Conservation (phyloP, 1,284 basidiomycete genomes). For the Gymnopus androsaceus region DNA sequence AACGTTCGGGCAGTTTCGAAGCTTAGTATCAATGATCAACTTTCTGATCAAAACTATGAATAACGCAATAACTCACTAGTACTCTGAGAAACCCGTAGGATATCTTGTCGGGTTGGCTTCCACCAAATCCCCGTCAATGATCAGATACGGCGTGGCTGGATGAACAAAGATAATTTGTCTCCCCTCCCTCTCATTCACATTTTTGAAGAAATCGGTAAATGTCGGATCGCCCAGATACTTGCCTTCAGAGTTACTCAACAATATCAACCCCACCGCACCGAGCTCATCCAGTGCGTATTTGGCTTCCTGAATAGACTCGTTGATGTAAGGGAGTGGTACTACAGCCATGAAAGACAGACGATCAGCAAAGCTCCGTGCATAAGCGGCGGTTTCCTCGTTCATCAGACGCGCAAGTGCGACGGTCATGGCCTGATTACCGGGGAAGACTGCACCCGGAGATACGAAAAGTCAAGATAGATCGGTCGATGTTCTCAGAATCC, state of each 20-base stretch:
- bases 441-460: slow-evolving; percentile 32
- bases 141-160: slow-evolving; percentile 33
- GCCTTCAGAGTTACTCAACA: slow-evolving; percentile 35
- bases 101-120: slow-evolving; percentile 36
- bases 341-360: slow-evolving; percentile 35
- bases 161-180: slow-evolving; percentile 34
- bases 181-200: slow-evolving; percentile 28
- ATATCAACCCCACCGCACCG: slow-evolving; percentile 34
- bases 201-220: slow-evolving; percentile 32
- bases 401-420: slow-evolving; percentile 36
- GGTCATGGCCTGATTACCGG: slow-evolving; percentile 27
- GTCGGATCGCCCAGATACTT: slow-evolving; percentile 32
- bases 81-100: slow-evolving; percentile 34
- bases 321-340: slow-evolving; percentile 34
- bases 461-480: slow-evolving; percentile 34
- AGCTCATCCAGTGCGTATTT: slow-evolving; percentile 31
- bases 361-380: slow-evolving; percentile 27
- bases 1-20: slow-evolving; percentile 38
- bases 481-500: slow-evolving; percentile 30
- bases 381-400: slow-evolving; percentile 36
- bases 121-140: slow-evolving; percentile 26
- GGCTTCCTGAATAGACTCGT: slow-evolving; percentile 33
- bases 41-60: background rate
- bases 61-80: too few species aligned
- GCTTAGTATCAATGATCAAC: slow-evolving; percentile 18